Percentiles rank a stretch among this genome's conserved stretches.
Evolutionary conservation across 129 eudicot genomes (phyloP).

Genomic region (Daucus carota): DNA sequence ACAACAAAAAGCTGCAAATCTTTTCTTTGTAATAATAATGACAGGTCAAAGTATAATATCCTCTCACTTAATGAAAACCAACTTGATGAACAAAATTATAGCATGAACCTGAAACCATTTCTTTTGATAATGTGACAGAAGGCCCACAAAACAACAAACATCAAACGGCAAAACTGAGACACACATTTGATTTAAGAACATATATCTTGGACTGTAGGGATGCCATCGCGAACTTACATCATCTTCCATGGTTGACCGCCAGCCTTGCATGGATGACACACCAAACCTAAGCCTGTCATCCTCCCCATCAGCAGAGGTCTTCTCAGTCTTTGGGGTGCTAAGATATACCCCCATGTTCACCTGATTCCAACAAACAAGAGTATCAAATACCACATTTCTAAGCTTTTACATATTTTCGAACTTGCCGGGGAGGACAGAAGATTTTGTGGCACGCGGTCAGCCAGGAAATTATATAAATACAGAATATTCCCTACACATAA

Average conservation of each 20-base stretch:
- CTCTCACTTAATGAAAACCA: not conserved
- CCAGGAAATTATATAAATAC: not conserved
- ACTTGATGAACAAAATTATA: not conserved
- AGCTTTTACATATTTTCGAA: not conserved
- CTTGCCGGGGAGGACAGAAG: not conserved
- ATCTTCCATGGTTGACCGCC: conserved; percentile 97
- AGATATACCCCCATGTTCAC: conserved; percentile 68
- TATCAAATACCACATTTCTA: not conserved
- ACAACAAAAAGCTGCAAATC: not conserved
- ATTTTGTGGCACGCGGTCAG: not conserved
- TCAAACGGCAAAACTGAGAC: not conserved
- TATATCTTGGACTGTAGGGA: not conserved
- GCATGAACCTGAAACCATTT: not conserved
- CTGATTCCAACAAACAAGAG: conserved; percentile 13
- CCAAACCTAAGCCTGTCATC: conserved; percentile 68
- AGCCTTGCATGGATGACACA: conserved; percentile 87
- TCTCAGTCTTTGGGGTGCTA: conserved; percentile 74
- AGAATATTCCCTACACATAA: not conserved
- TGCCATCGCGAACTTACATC: conserved; percentile 44
- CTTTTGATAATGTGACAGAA: not conserved
- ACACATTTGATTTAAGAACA: not conserved
- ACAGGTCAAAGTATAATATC: not conserved
- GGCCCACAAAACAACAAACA: too few relatives aligned
- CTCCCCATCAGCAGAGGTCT: conserved; percentile 70
- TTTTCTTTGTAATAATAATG: not conserved